Percentiles rank a stretch among this genome's conserved stretches.
These are phyloP conservation scores for Teunomyces funiuensis DNA, from an alignment of 805 yeast genomes.

Conservation along the genomic window DNA sequence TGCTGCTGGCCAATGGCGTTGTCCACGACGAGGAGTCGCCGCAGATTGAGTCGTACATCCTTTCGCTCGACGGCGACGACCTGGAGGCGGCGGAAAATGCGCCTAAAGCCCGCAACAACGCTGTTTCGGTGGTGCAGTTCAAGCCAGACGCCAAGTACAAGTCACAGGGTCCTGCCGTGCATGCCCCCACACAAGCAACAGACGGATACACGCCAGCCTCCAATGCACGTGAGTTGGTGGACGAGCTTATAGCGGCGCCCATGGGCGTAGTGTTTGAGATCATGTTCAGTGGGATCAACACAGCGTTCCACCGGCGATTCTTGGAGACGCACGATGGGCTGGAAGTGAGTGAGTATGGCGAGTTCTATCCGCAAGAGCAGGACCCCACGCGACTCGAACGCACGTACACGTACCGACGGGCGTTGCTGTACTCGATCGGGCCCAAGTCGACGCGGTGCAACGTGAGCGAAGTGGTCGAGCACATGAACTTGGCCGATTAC, in stretches of 20 bases:
- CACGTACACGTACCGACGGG: constrained; percentile 58
- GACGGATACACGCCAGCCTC: constrained; percentile 38
- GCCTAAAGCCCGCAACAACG: constrained; percentile 1
- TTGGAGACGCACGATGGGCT: constrained; percentile 63
- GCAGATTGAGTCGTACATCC: constrained; percentile 17
- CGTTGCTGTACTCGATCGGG: constrained; percentile 66
- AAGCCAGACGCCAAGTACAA: constrained; percentile 17
- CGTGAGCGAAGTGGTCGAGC: constrained; percentile 59
- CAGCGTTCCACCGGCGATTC: constrained; percentile 39
- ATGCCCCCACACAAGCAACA: constrained; percentile 43
- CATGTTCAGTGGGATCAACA: constrained; percentile 61
- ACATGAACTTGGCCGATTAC: constrained; percentile 46
- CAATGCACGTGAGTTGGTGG: constrained; percentile 56
- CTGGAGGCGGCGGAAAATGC: constrained; percentile 1
- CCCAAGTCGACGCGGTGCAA: constrained; percentile 73
- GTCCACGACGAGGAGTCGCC: constrained; percentile 26
- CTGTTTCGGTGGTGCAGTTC: constrained; percentile 15
- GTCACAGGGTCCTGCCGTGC: constrained; percentile 42
- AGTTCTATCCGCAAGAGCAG: constrained; percentile 38
- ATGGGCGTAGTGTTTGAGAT: constrained; percentile 58
- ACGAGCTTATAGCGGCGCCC: constrained; percentile 59
- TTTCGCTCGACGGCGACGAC: constrained; percentile 15
- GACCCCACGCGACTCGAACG: constrained; percentile 41
- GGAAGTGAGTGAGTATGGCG: constrained; percentile 47
- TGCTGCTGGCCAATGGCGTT: neutral